These are phyloP conservation scores for Closterium sp. DNA, from an alignment of 139 green algal genomes.

Conservation along the genomic window DNA sequence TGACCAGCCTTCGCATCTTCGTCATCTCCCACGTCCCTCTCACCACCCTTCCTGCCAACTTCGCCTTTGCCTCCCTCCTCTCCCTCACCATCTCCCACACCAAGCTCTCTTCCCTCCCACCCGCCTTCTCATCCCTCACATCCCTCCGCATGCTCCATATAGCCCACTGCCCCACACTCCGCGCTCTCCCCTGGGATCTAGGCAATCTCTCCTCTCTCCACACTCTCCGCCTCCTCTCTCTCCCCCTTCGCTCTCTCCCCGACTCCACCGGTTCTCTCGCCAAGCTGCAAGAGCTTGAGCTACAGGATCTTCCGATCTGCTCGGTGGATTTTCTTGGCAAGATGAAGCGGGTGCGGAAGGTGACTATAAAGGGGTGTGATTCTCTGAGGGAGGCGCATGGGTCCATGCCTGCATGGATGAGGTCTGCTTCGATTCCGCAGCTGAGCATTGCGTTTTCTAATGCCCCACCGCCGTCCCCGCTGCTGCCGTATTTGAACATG, in stretches of 20 bases:
- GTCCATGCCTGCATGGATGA: conserved; percentile 3
- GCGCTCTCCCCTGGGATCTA: background rate
- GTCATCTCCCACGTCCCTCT: conserved; percentile 13
- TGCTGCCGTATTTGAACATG: background rate
- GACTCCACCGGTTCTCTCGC: background rate
- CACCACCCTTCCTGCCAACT: background rate
- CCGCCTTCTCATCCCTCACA: background rate
- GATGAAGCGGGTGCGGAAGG: background rate
- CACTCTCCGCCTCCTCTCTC: conserved; percentile 6
- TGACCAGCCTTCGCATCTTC: conserved; percentile 4
- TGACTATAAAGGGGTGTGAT: conserved; percentile 7
- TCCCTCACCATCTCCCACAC: conserved; percentile 7
- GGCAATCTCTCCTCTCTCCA: conserved; percentile 15
- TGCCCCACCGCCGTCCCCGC: background rate
- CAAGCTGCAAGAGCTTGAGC: conserved; percentile 4
- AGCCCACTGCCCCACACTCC: conserved; percentile 20
- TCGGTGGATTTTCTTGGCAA: conserved; percentile 6
- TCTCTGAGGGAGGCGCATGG: conserved; percentile 12
- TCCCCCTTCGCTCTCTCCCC: conserved; percentile 16
- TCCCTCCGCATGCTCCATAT: conserved; percentile 11
- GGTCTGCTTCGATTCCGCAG: background rate
- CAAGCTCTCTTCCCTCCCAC: conserved; percentile 2
- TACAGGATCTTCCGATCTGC: background rate
- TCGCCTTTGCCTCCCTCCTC: conserved; percentile 5
- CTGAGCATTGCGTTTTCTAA: background rate